phyloP scores from a whole-genome alignment of 2,329 filamentous ascomycete genomes.

The Fusarium penzigii region DNA sequence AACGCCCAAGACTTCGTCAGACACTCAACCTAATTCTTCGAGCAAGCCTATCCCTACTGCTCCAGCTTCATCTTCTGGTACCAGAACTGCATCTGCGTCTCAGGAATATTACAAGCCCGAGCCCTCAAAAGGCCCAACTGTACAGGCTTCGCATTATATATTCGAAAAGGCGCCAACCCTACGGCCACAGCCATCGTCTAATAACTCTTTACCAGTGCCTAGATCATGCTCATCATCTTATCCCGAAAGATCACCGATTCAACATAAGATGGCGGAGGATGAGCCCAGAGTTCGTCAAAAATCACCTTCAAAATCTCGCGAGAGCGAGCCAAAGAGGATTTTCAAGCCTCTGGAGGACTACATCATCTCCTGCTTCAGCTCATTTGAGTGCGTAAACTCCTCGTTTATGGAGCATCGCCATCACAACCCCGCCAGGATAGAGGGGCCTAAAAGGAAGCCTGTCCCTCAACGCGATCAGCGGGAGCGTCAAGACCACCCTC shows the following conservation, averaged over 20 bases:
- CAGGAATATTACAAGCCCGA: constrained; percentile 2
- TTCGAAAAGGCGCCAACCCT: constrained; percentile 43
- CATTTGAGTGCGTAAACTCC: constrained; percentile 71
- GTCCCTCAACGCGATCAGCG: constrained; percentile 36
- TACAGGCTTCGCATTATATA: constrained; percentile 27
- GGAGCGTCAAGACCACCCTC: constrained; percentile 22
- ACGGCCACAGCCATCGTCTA: constrained; percentile 33
- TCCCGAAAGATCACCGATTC: constrained; percentile 38
- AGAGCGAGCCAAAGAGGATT: constrained; percentile 54
- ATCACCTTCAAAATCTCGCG: constrained; percentile 15
- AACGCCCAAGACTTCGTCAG: constrained; percentile 14
- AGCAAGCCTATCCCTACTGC: constrained; percentile 22
- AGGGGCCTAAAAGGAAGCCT: constrained; percentile 30
- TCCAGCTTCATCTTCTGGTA: constrained; percentile 19
- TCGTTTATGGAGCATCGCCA: constrained; percentile 63
- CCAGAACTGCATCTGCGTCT: constrained; percentile 1
- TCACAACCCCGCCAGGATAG: constrained; percentile 34
- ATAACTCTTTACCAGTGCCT: constrained; percentile 17
- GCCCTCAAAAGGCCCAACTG: constrained; percentile 17
- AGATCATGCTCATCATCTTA: constrained; percentile 50
- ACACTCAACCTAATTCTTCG: constrained; percentile 11
- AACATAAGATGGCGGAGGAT: constrained; percentile 14
- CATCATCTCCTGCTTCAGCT: constrained; percentile 67
- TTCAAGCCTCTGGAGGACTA: constrained; percentile 81
- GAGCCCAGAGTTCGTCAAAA: constrained; percentile 14